Conservation (phyloP, 768 basidiomycete genomes). For the Calocybe indica region DNA sequence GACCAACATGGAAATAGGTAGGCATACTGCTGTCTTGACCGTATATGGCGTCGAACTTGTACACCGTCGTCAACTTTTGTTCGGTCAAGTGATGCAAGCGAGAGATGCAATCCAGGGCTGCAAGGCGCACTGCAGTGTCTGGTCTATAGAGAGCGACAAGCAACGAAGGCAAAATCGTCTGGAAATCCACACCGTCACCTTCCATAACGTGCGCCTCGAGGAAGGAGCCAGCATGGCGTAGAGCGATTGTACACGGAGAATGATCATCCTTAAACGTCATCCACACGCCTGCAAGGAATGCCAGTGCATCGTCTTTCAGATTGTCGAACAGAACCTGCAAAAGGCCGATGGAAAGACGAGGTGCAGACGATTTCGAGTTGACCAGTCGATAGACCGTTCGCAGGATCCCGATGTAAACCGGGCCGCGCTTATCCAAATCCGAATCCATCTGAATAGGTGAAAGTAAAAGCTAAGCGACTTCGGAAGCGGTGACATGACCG, state of each 20-base stretch:
- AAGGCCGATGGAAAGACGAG: constrained; percentile 47
- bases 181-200: constrained; percentile 64
- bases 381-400: constrained; percentile 61
- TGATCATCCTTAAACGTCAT: constrained; percentile 17
- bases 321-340: constrained; percentile 62
- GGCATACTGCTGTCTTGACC: constrained; percentile 52
- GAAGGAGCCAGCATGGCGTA: constrained; percentile 77
- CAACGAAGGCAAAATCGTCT: constrained; percentile 68
- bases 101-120: constrained; percentile 51
- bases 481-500: not conserved
- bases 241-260: constrained; percentile 44
- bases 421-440: constrained; percentile 16
- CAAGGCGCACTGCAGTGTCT: constrained; percentile 36
- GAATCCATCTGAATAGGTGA: not conserved
- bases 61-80: constrained; percentile 49
- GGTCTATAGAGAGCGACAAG: constrained; percentile 52
- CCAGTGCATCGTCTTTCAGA: constrained; percentile 63
- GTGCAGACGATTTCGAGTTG: constrained; percentile 45
- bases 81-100: constrained; percentile 34
- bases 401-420: constrained; percentile 54
- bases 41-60: constrained; percentile 71
- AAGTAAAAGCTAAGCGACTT: not conserved
- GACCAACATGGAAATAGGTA: not conserved
- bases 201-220: constrained; percentile 61
- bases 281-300: constrained; percentile 79